phyloP scores from a whole-genome alignment of 2,329 filamentous ascomycete species.

The Elsinoe perseae region DNA sequence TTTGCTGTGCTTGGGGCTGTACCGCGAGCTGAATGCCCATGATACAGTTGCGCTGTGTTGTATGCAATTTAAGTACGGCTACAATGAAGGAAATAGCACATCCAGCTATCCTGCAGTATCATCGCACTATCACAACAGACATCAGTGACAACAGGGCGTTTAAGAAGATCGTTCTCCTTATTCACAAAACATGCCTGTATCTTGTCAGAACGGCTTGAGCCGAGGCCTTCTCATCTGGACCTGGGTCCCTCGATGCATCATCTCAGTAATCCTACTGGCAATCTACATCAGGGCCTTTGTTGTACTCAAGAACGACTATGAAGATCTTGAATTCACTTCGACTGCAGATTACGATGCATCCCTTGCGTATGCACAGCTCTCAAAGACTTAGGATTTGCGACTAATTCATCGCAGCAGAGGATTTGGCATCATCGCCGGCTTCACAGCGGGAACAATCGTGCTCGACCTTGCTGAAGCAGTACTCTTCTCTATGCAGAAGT shows the following conservation, averaged over 20 bases:
- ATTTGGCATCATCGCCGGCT: background rate
- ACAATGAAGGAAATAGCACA: background rate
- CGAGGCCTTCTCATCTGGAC: background rate
- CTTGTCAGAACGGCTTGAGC: background rate
- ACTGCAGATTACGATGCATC: background rate
- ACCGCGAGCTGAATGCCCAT: too few relatives aligned
- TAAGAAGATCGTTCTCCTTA: too few relatives aligned
- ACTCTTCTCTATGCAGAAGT: conserved; percentile 21
- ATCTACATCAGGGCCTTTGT: background rate
- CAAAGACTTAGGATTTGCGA: too few relatives aligned
- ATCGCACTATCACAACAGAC: background rate
- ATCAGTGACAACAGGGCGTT: too few relatives aligned
- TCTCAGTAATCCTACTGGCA: background rate
- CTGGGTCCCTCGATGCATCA: background rate
- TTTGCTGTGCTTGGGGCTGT: background rate
- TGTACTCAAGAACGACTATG: background rate
- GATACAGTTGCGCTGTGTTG: background rate
- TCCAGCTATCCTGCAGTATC: background rate
- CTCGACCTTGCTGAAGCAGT: conserved; percentile 25
- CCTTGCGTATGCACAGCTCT: background rate
- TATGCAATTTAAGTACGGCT: background rate
- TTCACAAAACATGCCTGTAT: background rate
- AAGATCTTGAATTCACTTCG: background rate
- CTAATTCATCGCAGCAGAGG: background rate
- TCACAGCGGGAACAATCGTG: conserved; percentile 21